These are phyloP conservation scores for Aspergillus hiratsukae DNA, from an alignment of 2,329 filamentous ascomycete genomes.

Conservation along the genomic window DNA sequence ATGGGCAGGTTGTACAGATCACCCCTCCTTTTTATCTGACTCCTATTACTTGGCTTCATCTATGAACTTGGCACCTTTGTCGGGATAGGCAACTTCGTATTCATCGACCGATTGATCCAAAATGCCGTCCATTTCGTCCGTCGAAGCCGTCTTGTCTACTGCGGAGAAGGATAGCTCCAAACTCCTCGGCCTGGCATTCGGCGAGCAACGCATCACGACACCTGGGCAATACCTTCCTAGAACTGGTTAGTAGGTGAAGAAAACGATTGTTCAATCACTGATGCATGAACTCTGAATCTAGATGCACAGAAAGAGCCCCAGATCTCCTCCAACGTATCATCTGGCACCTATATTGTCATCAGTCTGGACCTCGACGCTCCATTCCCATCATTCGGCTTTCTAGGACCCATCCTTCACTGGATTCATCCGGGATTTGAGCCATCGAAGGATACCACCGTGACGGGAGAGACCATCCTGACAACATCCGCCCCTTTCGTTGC, in stretches of 20 bases:
- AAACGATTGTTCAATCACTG: background rate
- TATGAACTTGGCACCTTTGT: background rate
- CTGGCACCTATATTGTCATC: slow-evolving; percentile 23
- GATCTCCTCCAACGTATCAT: slow-evolving; percentile 14
- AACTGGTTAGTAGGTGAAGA: slow-evolving; percentile 18
- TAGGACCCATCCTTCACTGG: slow-evolving; percentile 32
- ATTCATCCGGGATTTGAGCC: slow-evolving; percentile 24
- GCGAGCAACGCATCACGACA: slow-evolving; percentile 21
- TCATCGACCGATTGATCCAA: background rate
- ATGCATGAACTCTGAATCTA: slow-evolving; percentile 1
- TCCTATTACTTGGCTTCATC: background rate
- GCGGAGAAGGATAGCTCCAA: slow-evolving; percentile 31
- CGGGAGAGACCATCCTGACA: slow-evolving; percentile 8
- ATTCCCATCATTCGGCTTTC: slow-evolving; percentile 22
- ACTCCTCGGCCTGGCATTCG: slow-evolving; percentile 27
- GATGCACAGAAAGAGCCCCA: slow-evolving; percentile 19
- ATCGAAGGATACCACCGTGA: slow-evolving; percentile 1
- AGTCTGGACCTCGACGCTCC: slow-evolving; percentile 29
- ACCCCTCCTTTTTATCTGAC: background rate
- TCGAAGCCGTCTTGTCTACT: slow-evolving; percentile 15
- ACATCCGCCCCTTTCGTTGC: slow-evolving; percentile 21
- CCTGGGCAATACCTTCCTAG: slow-evolving; percentile 30
- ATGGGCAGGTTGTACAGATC: background rate
- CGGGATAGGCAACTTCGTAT: background rate
- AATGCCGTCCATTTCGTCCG: background rate